Evolutionary conservation across 306 rosid species (phyloP).

Genomic region (Vigna radiata): DNA sequence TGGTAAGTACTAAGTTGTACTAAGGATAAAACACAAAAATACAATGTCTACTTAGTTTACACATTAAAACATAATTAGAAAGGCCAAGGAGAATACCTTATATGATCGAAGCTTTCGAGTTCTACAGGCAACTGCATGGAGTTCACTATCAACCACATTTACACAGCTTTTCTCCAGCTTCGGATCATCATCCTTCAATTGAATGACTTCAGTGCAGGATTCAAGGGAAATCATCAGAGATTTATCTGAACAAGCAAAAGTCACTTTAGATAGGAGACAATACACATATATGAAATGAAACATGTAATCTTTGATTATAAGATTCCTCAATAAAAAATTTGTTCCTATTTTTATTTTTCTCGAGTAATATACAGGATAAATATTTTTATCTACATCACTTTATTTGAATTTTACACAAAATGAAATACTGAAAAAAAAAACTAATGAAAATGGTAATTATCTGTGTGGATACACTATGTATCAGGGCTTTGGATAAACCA

Average conservation of each 20-base stretch:
- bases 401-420: slow-evolving; percentile 6
- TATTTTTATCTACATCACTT: not conserved
- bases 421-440: slow-evolving; percentile 7
- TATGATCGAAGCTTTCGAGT: slow-evolving; percentile 74
- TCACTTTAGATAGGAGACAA: slow-evolving; percentile 30
- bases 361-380: not conserved
- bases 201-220: slow-evolving; percentile 61
- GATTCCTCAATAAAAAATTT: not conserved
- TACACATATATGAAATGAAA: not conserved
- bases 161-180: slow-evolving; percentile 59
- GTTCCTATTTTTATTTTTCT: slow-evolving; percentile 18
- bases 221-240: slow-evolving; percentile 39
- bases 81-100: slow-evolving; percentile 59
- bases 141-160: slow-evolving; percentile 59
- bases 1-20: slow-evolving; percentile 9
- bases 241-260: slow-evolving; percentile 54
- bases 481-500: not conserved
- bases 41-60: slow-evolving; percentile 18
- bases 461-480: slow-evolving; percentile 10
- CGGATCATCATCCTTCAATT: slow-evolving; percentile 61
- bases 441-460: not conserved
- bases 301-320: slow-evolving; percentile 3
- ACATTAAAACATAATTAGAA: slow-evolving; percentile 16
- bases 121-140: slow-evolving; percentile 64
- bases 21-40: slow-evolving; percentile 23